Base-by-base conservation (phyloP, 1,139 yeast genomes). In the Zhuliangozyma parablackwelliae region DNA sequence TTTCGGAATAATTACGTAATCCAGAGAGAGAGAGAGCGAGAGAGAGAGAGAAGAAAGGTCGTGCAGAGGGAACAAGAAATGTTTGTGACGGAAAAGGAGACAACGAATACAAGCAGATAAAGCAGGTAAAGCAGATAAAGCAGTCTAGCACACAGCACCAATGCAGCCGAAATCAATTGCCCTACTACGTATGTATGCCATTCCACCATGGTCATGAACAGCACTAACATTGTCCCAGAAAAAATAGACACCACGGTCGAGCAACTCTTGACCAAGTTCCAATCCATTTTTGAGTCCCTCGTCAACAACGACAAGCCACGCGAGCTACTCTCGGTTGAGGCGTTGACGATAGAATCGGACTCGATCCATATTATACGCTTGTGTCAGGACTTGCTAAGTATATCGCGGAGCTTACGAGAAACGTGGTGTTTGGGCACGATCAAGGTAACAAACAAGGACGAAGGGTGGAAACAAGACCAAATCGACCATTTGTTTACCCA, bases 361-460 rank as follows among this genome's bases (percentile, higher is more conserved):
- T 70, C 81, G 0, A 59, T 72, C 40, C 64, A 71, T 5, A 75
- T 78, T 3, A 66, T 76, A 4, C 56, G 80, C 35, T 56, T 75
- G 8, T 69, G 80, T 32, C 79, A 78, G 44, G 82, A 78, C 39
- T 52, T 78, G 21, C 56, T 78, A 11, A 57, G 69, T 0, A 64
- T 77, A 3, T 72, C 80, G 2, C 54, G 78, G 31, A 63, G 69
- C 1, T 50, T 78, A 29, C 70, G 73, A 45, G 83, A 78, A 47
- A 64, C 72, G 2, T 78, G 83, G 83, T 68, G 78, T 29, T 56
- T 78, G 42, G 80, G 79, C 5, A 75, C 79, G 23, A 61, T 75
- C 45, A 68, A 64, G 41, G 72, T 66, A 8, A 46, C 47, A 2
- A 45, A 43, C 6, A 47, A 48, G 11, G 57, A 54, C 10, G 48